Evolutionary conservation across 495 filamentous ascomycete genomes (phyloP), one percentile per base, ranked within the genome.

Genomic region (Aspergillus incahuasiensis): DNA sequence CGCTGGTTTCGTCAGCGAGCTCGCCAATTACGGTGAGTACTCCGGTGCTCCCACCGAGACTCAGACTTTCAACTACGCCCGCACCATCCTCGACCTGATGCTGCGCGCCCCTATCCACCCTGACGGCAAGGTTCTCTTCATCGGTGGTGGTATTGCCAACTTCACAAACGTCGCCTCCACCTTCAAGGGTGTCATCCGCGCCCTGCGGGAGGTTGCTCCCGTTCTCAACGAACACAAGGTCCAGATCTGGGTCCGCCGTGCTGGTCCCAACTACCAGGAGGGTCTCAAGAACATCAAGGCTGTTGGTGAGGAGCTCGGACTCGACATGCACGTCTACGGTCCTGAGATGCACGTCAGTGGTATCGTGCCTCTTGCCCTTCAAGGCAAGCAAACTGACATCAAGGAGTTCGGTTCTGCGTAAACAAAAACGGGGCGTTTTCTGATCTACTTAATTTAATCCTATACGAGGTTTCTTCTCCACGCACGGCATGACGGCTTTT

Each of bases 1-100:
- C 48, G 86, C 91, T 68, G 94, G 94, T 62, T 99, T 95, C 72
- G 89, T 95, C 49, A 86, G 87, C 60, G 92, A 99, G 77, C 82
- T 99, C 24, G 95, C 95, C 72, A 99, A 99, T 84, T 99, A 99
- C 72, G 94, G 94, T 74, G 94, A 99, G 79, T 99, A 99, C 86
- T 97, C 92, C 52, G 94, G 94, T 76, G 94, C 94, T 40, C 94
- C 94, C 55, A 97, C 89, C 58, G 94, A 97, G 85, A 92, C 89
- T 16, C 94, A 99, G 76, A 97, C 94, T 53, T 97, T 87, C 82
- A 90, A 97, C 82, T 98, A 98, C 76, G 92, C 94, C 57, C 86
- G 87, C 59, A 99, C 94, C 30, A 90, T 99, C 58, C 79, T 99
- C 49, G 94, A 99, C 71, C 83, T 99, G 56, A 96, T 99, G 94